Conservation (phyloP, 108 stramenopile genomes). For the Nitzschia sp. region DNA sequence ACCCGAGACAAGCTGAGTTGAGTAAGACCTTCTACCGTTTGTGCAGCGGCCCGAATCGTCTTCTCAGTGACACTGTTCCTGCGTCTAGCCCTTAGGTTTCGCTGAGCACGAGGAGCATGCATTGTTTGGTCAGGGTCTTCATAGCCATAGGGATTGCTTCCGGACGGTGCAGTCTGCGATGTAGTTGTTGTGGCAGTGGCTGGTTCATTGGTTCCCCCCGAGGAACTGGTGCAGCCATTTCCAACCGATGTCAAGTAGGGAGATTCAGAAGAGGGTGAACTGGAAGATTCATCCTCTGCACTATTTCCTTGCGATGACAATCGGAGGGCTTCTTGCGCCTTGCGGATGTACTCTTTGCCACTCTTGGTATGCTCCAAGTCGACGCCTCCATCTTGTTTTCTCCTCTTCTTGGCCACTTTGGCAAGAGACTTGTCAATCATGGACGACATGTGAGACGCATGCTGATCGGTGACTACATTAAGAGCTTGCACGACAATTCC, state of each 20-base stretch:
- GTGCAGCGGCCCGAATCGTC: conserved; percentile 5
- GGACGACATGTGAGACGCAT: neutral
- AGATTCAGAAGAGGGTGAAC: neutral
- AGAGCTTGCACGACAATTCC: conserved; percentile 14
- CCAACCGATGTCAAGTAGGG: neutral
- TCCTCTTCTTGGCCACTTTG: conserved; percentile 31
- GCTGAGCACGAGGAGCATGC: neutral
- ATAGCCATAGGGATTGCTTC: conserved; percentile 18
- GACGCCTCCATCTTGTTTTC: conserved; percentile 11
- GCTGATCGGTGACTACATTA: neutral
- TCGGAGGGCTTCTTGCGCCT: conserved; percentile 22
- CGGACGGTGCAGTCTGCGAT: neutral
- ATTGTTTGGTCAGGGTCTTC: conserved; percentile 25
- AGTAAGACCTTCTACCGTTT: neutral
- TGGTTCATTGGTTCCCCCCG: neutral
- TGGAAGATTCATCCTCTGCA: conserved; percentile 2
- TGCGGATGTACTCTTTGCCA: conserved; percentile 32
- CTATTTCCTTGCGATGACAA: neutral
- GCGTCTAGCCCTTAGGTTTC: conserved; percentile 1
- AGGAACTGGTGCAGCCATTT: conserved; percentile 1
- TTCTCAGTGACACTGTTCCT: conserved; percentile 9
- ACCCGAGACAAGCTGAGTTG: neutral
- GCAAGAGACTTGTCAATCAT: neutral
- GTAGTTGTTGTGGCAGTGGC: neutral
- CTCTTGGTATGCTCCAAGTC: conserved; percentile 33